Percentiles rank a stretch among this genome's conserved stretches.
Conservation (phyloP, 345 rosid genomes). For the Syzygium jambos region DNA sequence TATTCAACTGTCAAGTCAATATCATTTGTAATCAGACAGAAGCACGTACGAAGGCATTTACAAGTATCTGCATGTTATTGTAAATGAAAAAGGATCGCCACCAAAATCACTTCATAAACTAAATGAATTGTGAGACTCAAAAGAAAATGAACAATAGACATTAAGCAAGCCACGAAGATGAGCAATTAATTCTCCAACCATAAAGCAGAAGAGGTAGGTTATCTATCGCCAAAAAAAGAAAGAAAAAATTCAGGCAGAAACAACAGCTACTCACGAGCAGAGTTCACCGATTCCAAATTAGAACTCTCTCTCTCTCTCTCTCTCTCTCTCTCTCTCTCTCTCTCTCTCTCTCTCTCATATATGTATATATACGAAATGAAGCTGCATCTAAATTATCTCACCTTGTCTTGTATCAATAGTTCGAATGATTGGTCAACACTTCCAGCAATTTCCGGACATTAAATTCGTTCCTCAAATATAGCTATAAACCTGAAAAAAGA, state of each 20-base stretch:
- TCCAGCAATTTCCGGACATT: not conserved
- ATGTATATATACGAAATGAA: not conserved
- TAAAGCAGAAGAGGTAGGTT: constrained; percentile 46
- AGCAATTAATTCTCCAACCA: constrained; percentile 55
- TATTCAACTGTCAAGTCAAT: not conserved
- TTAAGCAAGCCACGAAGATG: constrained; percentile 16
- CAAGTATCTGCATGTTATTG: not conserved
- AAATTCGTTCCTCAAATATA: not conserved
- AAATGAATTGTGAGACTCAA: constrained; percentile 7
- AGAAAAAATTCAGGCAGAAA: not conserved
- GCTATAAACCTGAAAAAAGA: not conserved
- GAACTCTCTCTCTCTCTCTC: constrained; percentile 11
- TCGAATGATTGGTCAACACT: not conserved
- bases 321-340: constrained; percentile 1
- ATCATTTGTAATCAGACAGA: not conserved
- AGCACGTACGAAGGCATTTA: not conserved
- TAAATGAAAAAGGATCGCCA: not conserved
- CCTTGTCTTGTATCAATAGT: not conserved
- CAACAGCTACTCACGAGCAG: constrained; percentile 45
- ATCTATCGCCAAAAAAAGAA: not conserved
- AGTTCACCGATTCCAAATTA: constrained; percentile 28
- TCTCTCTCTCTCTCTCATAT: not conserved
- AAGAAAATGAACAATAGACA: constrained; percentile 17
- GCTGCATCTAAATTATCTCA: not conserved
- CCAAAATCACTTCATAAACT: not conserved